Evolutionary conservation across 108 stramenopile genomes (phyloP).

Genomic region (Fragilaria radians): DNA sequence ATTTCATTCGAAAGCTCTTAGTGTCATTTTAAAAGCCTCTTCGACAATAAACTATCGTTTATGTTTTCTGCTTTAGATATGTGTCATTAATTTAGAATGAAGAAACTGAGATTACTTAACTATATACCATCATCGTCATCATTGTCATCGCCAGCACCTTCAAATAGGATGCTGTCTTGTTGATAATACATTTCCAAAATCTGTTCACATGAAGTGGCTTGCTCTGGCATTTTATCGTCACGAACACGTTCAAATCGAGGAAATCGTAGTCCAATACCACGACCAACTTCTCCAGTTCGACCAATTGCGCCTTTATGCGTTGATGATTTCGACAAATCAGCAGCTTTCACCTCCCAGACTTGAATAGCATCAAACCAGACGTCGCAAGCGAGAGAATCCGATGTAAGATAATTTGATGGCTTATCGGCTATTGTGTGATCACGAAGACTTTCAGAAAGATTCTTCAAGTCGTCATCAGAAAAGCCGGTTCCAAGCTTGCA

Average conservation of each 20-base stretch:
- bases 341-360: conserved; percentile 99
- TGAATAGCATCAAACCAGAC: conserved; percentile 95
- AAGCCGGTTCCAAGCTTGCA: conserved; percentile 99
- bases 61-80: no score
- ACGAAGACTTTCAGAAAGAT: conserved; percentile 67
- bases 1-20: no score
- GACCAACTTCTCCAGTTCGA: conserved; percentile 70
- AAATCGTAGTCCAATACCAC: conserved; percentile 98
- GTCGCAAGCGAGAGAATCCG: conserved; percentile 81
- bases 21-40: no score
- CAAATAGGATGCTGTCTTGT: conserved; percentile 74
- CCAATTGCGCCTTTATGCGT: conserved; percentile 86
- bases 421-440: conserved; percentile 59
- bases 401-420: conserved; percentile 77
- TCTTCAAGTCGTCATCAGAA: conserved; percentile 90
- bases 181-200: conserved; percentile 92
- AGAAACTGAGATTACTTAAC: no score
- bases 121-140: conserved; percentile 42
- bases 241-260: conserved; percentile 96
- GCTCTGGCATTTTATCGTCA: conserved; percentile 95
- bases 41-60: no score
- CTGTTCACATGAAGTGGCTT: conserved; percentile 94
- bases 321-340: conserved; percentile 91
- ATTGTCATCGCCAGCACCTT: conserved; percentile 28
- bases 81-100: no score